phyloP scores from a whole-genome alignment of 305 asterid genomes.

The Euphrasia arctica region DNA sequence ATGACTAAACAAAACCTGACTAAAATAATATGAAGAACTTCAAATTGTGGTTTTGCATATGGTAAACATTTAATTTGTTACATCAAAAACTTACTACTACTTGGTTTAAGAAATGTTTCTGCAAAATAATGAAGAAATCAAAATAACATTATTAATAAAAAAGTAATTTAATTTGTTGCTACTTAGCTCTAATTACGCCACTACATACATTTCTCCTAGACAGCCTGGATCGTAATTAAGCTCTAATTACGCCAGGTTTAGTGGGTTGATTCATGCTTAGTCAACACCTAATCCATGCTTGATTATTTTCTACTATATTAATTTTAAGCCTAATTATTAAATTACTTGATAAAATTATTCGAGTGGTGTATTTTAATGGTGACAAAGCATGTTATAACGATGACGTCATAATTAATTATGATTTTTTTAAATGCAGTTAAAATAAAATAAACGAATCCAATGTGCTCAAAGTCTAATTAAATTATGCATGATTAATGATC shows the following conservation, averaged over 20 bases:
- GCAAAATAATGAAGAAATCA: no score
- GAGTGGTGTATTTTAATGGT: background rate
- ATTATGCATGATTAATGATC: no score
- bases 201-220: conserved; percentile 33
- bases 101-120: background rate
- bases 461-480: no score
- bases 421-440: background rate
- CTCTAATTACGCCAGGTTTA: conserved; percentile 26
- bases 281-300: conserved; percentile 29
- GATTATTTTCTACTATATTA: conserved; percentile 2
- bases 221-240: conserved; percentile 19
- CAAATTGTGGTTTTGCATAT: background rate
- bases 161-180: background rate
- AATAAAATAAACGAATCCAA: background rate
- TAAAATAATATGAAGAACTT: no score
- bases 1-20: no score
- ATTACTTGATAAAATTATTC: no score
- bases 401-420: background rate
- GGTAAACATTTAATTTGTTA: no score
- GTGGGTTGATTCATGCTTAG: conserved; percentile 22
- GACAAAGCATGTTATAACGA: conserved; percentile 23
- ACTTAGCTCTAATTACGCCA: no score
- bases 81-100: no score
- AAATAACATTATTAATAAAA: no score
- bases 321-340: conserved; percentile 16